Base-by-base conservation (phyloP, 2,329 filamentous ascomycete genomes). In the Cladosporium sp. region DNA sequence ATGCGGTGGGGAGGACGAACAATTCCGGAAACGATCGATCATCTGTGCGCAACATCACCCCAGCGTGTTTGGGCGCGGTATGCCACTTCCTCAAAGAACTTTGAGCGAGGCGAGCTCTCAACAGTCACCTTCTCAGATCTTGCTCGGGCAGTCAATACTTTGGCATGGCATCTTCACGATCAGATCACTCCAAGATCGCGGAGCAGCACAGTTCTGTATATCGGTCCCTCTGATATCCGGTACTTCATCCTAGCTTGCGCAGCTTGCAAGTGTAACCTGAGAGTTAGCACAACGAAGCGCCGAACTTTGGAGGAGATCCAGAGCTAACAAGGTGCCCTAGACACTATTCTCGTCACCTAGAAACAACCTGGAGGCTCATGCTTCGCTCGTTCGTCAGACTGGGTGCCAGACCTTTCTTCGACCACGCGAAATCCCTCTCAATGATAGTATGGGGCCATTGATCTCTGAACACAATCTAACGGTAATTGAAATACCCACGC, bases 161-260 rank as follows among this genome's bases (percentile, higher is more conserved):
- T 52, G 23, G 23, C 49, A 29, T 52, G 49, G 49, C 49, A 52
- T 18, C 23, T 52, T 5, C 23, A 52, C 5, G 26, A 16, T 29
- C 28, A 26, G 5, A 52, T 52, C 26, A 2, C 14, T 52, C 5
- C 14, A 1, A 21, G 12, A 4, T 52, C 28, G 1, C 14, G 60
- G 14, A 33, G 61, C 28, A 53, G 49, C 12, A 66, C 60, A 8
- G 60, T 66, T 31, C 62, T 61, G 26, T 67, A 68, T 18, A 64
- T 67, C n/a, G 67, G 62, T 23, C 58, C 62, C 3, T 67, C 66
- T 18, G 67, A 68, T 28, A 64, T 66, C 2, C 40, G 66, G 28
- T 68, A 67, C 52, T 66, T 65, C 60, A 64, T 68, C n/a, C 23
- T 67, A 3, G 65, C 65, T 10, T 67, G 65, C 26, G 67, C 67